These are phyloP conservation scores for Eleusine coracana DNA, from an alignment of 176 grass and related monocot species.

Conservation along the genomic window DNA sequence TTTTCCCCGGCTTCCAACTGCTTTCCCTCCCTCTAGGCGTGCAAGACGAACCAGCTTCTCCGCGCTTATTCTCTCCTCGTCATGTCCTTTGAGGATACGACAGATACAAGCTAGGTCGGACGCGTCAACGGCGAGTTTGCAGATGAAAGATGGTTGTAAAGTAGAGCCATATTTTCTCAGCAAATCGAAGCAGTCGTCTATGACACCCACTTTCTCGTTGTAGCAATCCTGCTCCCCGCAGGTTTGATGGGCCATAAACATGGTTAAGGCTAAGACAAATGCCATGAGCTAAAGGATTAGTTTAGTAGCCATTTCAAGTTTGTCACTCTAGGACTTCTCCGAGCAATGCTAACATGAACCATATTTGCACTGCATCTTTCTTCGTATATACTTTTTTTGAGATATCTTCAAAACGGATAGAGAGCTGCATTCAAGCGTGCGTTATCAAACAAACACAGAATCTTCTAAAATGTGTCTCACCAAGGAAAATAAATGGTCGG, in stretches of 20 bases:
- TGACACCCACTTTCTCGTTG: background rate
- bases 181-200: background rate
- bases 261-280: background rate
- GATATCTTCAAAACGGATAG: background rate
- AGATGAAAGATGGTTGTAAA: background rate
- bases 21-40: background rate
- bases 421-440: background rate
- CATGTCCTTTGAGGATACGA: background rate
- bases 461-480: background rate
- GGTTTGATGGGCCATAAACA: background rate
- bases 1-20: background rate
- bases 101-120: background rate
- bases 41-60: background rate
- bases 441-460: background rate
- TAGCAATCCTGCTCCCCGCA: background rate
- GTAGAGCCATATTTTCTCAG: background rate
- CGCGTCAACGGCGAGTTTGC: background rate
- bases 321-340: too few species aligned
- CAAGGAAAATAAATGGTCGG: too few species aligned
- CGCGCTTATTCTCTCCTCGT: background rate
- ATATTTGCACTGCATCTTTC: background rate
- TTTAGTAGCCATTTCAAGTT: background rate
- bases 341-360: background rate
- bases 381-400: background rate
- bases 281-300: background rate